Conservation (phyloP, 139 green algal genomes). For the Haematococcus lacustris region DNA sequence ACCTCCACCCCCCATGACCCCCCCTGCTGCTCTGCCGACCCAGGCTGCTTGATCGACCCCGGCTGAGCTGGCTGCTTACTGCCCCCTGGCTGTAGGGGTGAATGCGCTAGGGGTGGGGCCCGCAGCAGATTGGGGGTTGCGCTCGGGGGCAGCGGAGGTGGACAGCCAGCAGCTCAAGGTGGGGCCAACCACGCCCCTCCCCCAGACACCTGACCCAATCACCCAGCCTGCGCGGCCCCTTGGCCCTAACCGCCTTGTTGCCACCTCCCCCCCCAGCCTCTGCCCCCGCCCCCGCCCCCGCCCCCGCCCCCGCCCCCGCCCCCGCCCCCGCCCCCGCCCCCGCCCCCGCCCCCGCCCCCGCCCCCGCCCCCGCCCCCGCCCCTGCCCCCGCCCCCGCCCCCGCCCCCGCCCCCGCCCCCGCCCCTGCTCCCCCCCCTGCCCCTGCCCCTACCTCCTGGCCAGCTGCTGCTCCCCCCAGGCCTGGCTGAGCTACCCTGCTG, state of each 20-base stretch:
- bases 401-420: no score
- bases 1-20: no score
- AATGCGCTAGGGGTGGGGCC: conserved; percentile 3
- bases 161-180: conserved; percentile 40
- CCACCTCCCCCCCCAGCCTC: background rate
- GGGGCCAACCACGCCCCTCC: no score
- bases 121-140: conserved; percentile 27
- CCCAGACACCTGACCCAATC: no score
- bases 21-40: no score
- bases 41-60: no score
- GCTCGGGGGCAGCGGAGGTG: conserved; percentile 44
- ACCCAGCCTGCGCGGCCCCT: background rate
- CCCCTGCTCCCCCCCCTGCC: background rate
- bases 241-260: background rate
- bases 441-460: background rate
- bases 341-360: no score
- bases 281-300: background rate
- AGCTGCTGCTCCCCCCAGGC: conserved; percentile 14
- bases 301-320: background rate
- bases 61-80: no score
- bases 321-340: no score
- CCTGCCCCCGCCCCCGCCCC: background rate
- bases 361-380: no score
- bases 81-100: conserved; percentile 24
- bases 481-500: conserved; percentile 62